A percentile compares a stretch with the other conserved stretches of the same genome.
Conservation (phyloP, 2,329 filamentous ascomycete genomes). For the Paraconiothyrium brasiliense region DNA sequence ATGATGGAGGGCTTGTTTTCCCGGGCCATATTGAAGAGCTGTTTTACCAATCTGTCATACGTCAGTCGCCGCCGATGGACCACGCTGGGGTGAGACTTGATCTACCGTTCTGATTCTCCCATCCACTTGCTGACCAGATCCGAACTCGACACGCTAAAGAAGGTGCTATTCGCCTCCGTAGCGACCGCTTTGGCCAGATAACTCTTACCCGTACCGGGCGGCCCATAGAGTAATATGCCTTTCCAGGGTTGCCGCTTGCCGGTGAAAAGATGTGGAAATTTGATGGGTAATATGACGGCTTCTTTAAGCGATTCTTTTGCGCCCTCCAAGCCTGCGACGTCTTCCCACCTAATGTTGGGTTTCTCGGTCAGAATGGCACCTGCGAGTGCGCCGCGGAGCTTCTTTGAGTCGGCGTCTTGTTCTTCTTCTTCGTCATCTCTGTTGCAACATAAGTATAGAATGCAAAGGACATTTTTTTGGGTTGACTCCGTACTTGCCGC, state of each 20-base stretch:
- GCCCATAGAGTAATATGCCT: constrained; percentile 94
- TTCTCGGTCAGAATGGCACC: constrained; percentile 95
- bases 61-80: constrained; percentile 18
- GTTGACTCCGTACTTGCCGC: constrained; percentile 54
- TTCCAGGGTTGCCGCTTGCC: constrained; percentile 99
- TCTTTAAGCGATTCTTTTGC: constrained; percentile 98
- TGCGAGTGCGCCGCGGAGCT: constrained; percentile 87
- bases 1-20: constrained; percentile 99
- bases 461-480: not conserved
- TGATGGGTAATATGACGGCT: constrained; percentile 96
- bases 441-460: constrained; percentile 23
- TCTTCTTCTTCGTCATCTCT: constrained; percentile 72
- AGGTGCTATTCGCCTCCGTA: constrained; percentile 98
- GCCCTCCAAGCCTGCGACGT: constrained; percentile 91
- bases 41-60: constrained; percentile 80
- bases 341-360: constrained; percentile 97
- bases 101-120: constrained; percentile 96
- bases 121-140: constrained; percentile 99
- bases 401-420: constrained; percentile 90
- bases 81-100: not conserved
- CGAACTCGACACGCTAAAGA: constrained; percentile 97
- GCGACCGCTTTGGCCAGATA: constrained; percentile 97
- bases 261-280: constrained; percentile 95
- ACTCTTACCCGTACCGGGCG: constrained; percentile 96
- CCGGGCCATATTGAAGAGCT: constrained; percentile 95